Evolutionary conservation across 768 basidiomycete species (phyloP).

Genomic region (Dacryopinax primogenitus): DNA sequence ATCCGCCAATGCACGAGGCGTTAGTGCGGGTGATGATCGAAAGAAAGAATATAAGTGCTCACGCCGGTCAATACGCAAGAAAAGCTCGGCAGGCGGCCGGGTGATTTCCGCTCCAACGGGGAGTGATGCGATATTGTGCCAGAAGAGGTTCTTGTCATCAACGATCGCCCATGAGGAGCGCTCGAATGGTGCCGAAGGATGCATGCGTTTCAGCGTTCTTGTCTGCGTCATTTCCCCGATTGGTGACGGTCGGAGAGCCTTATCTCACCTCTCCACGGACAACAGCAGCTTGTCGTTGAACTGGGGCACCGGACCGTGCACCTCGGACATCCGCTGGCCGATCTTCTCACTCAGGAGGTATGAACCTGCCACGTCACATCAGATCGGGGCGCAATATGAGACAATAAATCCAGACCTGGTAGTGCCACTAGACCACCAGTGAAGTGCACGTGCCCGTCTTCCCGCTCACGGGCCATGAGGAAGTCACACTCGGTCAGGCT

Average conservation of each 20-base stretch:
- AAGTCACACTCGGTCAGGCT: constrained; percentile 29
- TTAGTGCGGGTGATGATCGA: constrained; percentile 19
- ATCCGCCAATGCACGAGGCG: neutral
- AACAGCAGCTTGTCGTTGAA: constrained; percentile 29
- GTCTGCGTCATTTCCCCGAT: neutral
- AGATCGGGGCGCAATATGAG: neutral
- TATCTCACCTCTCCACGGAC: constrained; percentile 25
- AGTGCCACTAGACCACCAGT: constrained; percentile 28
- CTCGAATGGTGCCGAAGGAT: constrained; percentile 27
- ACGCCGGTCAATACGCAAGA: neutral
- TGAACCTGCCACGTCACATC: constrained; percentile 19
- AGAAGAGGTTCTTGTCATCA: constrained; percentile 25
- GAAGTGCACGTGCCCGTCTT: constrained; percentile 29
- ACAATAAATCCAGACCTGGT: constrained; percentile 19
- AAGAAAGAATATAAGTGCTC: neutral
- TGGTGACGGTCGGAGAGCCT: neutral
- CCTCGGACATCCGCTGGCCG: constrained; percentile 21
- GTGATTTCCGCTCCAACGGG: constrained; percentile 5
- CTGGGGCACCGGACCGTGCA: constrained; percentile 25
- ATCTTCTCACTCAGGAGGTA: constrained; percentile 28
- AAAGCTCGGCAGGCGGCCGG: neutral
- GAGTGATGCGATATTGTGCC: constrained; percentile 18
- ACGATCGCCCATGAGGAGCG: constrained; percentile 29
- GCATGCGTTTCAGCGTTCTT: constrained; percentile 26
- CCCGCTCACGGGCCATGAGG: constrained; percentile 28